phyloP scores from a whole-genome alignment of 2,329 filamentous ascomycete genomes.

The Uncinocarpus reesii region DNA sequence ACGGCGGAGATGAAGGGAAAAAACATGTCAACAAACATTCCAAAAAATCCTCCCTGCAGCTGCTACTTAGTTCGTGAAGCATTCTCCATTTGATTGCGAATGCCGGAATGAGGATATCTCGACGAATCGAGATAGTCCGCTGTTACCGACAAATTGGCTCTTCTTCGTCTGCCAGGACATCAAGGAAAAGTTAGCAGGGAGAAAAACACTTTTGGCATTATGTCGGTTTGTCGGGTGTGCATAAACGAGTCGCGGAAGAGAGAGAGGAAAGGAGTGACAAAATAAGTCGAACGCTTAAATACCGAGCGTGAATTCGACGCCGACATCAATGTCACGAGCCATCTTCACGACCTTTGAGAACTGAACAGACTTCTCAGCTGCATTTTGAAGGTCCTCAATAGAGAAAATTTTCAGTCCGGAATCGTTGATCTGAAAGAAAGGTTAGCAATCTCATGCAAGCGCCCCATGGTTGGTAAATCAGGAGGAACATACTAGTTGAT shows the following conservation, averaged over 20 bases:
- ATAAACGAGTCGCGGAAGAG: background rate
- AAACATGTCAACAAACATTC: background rate
- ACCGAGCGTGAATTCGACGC: constrained; percentile 87
- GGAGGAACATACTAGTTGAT: constrained; percentile 51
- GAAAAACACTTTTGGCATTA: background rate
- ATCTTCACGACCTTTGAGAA: constrained; percentile 99
- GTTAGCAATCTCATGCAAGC: constrained; percentile 2
- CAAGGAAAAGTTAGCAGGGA: constrained; percentile 1
- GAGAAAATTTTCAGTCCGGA: constrained; percentile 99
- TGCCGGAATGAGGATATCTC: background rate
- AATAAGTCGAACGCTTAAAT: constrained; percentile 52
- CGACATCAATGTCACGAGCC: constrained; percentile 93
- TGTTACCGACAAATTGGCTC: background rate
- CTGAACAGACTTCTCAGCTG: constrained; percentile 95
- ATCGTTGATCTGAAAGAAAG: constrained; percentile 62
- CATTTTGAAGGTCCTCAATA: constrained; percentile 93
- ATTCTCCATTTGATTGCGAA: background rate
- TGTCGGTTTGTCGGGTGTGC: background rate
- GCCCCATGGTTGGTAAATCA: background rate
- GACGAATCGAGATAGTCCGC: background rate
- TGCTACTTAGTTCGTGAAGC: background rate
- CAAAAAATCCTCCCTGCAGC: background rate
- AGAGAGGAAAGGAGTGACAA: background rate
- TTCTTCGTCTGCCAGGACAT: constrained; percentile 3
- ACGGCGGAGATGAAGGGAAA: background rate